Evolutionary conservation across 805 yeast species (phyloP), one percentile per base, ranked within the genome.

Genomic region (Zygosaccharomyces pseudorouxii): DNA sequence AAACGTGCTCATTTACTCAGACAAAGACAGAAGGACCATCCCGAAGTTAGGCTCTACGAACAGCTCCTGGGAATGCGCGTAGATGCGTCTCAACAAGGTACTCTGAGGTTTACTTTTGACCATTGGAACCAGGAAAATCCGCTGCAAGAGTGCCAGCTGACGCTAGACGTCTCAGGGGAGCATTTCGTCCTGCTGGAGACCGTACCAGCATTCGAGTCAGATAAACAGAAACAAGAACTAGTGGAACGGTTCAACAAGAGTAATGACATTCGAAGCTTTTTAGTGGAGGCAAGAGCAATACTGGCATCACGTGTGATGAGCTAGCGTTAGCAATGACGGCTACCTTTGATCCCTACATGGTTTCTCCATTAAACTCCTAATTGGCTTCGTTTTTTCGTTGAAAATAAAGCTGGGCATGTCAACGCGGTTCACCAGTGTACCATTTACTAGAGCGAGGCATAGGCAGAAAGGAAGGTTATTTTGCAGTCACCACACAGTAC

Each of bases 21-120:
- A 8, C 86, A 82, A 56, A 66, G 73, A 6, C 68, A 67, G 25
- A 68, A 67, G 36, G 80, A 81, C 49, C 65, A 68, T 12, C 80
- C 80, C 0, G 87, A 82, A 57, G 67, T 79, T 36, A 48, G 65
- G 14, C 69, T 74, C 36, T 79, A 75, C 63, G 86, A 82, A 51
- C 62, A 69, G 33, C 65, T 79, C 42, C 65, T 81, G 38, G 88
- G 89, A 1, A 59, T 83, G 48, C 67, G 68, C 30, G 73, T 83
- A 16, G 79, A 77, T 47, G 81, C 80, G 3, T 62, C 78, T 1
- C 63, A 67, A 16, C 74, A 72, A 6, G 79, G 76, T 46, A 54
- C 72, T 29, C 59, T 83, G 38, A 66, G 64, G 49, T 78, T 83
- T 56, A 64, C 69, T 2, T 82, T 82, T 56, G 62, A 60, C 1